Base-by-base conservation (phyloP, 352 stramenopile species). In the Pythium scleroteichum region DNA sequence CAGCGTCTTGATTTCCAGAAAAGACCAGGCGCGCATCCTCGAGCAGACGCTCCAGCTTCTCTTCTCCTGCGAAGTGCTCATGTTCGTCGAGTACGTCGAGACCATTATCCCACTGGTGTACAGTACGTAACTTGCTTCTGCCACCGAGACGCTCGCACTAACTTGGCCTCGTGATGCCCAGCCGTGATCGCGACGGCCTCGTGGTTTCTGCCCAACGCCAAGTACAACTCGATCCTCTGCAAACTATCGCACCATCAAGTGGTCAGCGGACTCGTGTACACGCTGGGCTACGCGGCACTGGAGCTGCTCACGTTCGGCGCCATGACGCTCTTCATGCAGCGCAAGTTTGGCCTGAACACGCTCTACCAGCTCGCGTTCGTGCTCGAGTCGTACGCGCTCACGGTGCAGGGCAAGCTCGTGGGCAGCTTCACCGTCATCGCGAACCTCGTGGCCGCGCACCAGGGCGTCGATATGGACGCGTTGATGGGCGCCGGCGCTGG, bases 351-450 rank as follows among this genome's bases (percentile, higher is more conserved):
- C 14, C 22, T 81, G 13, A 62, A 45, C 4, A 27, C 62, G 24
- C 46, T 71, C 12, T 54, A 63, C 38, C 67, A 74, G 45, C 62
- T 84, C 2, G 63, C 70, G 16, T 81, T 79, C 40, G 60, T 73
- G 14, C 29, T 84, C 10, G 64, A 78, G 39, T 59, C 45, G 8
- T 76, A 81, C 59, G 74, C 59, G 61, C 42, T 68, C 20, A 60
- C 65, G 4, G 32, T 68, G 3, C 72, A 84, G 58, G 71, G 52
- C n/a, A 84, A 79, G 55, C 56, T 79, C 4, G 39, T 84, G 0
- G 64, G 55, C 20, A 20, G 12, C 4, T 56, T 69, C 35, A 56
- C 64, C 26, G 41, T 64, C 17, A 47, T 69, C 19, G 22, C 46
- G 17, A 51, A 53, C 14, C 8, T 24, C 6, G 41, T 38, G 14